Evolutionary conservation across 2,329 filamentous ascomycete species (phyloP).

Genomic region (Aspergillus fructus): DNA sequence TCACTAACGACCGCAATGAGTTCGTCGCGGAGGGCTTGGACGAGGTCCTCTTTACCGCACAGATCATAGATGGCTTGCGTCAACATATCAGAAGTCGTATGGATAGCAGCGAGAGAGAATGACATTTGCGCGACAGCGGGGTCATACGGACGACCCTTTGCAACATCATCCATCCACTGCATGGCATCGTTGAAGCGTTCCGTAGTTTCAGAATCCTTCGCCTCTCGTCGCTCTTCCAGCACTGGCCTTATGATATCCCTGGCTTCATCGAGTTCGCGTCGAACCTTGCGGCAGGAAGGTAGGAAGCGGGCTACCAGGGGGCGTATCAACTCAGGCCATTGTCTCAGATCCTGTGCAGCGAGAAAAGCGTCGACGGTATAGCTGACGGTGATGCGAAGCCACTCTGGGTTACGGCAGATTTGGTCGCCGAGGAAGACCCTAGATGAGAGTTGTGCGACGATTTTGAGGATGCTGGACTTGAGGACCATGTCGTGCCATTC

Average conservation of each 20-base stretch:
- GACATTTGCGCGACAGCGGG: too few relatives aligned
- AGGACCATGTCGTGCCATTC: slow-evolving; percentile 13
- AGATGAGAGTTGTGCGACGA: slow-evolving; percentile 10
- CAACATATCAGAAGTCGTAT: slow-evolving; percentile 24
- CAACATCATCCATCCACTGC: too few relatives aligned
- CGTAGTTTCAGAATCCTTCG: too few relatives aligned
- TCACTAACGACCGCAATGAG: too few relatives aligned
- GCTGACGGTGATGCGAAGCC: slow-evolving; percentile 16
- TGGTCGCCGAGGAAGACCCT: slow-evolving; percentile 8
- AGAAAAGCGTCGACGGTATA: slow-evolving; percentile 18
- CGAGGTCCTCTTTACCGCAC: background rate
- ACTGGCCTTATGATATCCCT: too few relatives aligned
- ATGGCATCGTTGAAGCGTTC: too few relatives aligned
- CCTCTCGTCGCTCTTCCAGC: too few relatives aligned
- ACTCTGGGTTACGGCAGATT: slow-evolving; percentile 19
- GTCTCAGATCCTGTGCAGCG: slow-evolving; percentile 17
- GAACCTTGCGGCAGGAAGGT: background rate
- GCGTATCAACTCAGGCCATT: slow-evolving; percentile 1
- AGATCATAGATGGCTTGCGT: slow-evolving; percentile 24
- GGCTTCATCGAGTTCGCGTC: background rate
- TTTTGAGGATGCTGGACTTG: slow-evolving; percentile 1
- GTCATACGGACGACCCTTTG: too few relatives aligned
- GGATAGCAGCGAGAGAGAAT: slow-evolving; percentile 23
- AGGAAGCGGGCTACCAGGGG: slow-evolving; percentile 5
- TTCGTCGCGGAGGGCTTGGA: too few relatives aligned